A percentile compares a stretch with the other conserved stretches of the same genome.
phyloP scores from a whole-genome alignment of 805 yeast genomes.

The Sungouiozyma ichnusensis region DNA sequence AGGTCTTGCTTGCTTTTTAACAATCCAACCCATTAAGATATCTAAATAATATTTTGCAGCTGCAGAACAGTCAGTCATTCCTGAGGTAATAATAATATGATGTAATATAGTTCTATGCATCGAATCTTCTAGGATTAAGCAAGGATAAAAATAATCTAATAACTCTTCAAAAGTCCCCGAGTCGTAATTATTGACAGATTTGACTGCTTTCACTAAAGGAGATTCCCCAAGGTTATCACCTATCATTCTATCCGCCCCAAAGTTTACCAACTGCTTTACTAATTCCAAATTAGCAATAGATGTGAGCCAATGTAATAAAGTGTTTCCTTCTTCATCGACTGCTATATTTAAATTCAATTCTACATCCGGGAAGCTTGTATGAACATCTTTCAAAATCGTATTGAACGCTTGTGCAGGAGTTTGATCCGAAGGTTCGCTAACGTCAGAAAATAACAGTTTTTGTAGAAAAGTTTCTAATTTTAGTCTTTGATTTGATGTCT shows the following conservation, averaged over 20 bases:
- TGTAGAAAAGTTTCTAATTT: slow-evolving; percentile 26
- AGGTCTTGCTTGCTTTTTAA: slow-evolving; percentile 29
- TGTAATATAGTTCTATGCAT: slow-evolving; percentile 76
- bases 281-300: slow-evolving; percentile 71
- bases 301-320: slow-evolving; percentile 93
- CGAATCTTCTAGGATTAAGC: slow-evolving; percentile 52
- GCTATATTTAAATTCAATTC: slow-evolving; percentile 62
- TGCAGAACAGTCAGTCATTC: slow-evolving; percentile 60
- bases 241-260: slow-evolving; percentile 52
- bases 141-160: slow-evolving; percentile 66
- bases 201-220: slow-evolving; percentile 70
- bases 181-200: slow-evolving; percentile 67
- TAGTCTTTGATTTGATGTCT: slow-evolving; percentile 16
- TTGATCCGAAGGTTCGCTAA: slow-evolving; percentile 1
- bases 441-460: slow-evolving; percentile 21
- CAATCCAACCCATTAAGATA: slow-evolving; percentile 68
- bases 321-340: slow-evolving; percentile 87
- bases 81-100: slow-evolving; percentile 74
- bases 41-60: slow-evolving; percentile 69
- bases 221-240: slow-evolving; percentile 83
- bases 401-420: slow-evolving; percentile 8
- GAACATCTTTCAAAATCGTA: slow-evolving; percentile 16
- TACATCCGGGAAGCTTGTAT: slow-evolving; percentile 16
- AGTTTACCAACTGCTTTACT: slow-evolving; percentile 55
- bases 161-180: slow-evolving; percentile 62